Percentiles rank a stretch among this genome's conserved stretches.
Conservation (phyloP, 164 flowering plant genomes). For the Vitis riparia region DNA sequence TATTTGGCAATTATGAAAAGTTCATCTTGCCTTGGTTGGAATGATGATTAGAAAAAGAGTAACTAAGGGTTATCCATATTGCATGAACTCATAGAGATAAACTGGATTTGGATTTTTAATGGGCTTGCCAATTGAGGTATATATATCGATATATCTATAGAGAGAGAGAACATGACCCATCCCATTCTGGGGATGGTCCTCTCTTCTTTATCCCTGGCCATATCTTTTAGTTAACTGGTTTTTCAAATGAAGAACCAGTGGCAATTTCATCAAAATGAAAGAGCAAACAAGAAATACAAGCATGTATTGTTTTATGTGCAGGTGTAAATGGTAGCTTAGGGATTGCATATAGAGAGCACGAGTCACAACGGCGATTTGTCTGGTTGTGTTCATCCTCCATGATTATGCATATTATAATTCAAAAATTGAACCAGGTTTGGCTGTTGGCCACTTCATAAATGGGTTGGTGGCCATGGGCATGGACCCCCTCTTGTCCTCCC, state of each 20-base stretch:
- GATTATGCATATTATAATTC: conserved; percentile 10
- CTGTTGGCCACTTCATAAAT: conserved; percentile 42
- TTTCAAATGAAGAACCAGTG: too few species aligned
- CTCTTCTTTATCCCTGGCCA: too few species aligned
- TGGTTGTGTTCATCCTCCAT: conserved; percentile 18
- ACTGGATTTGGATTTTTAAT: too few species aligned
- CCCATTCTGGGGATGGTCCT: too few species aligned
- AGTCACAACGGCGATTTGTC: conserved; percentile 32
- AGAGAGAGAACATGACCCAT: too few species aligned
- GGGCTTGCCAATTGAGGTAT: too few species aligned
- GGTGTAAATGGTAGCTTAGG: conserved; percentile 16
- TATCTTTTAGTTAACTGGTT: too few species aligned
- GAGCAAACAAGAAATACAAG: conserved; percentile 5
- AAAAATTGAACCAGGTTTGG: conserved; percentile 20
- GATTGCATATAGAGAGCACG: conserved; percentile 31
- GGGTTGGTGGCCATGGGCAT: conserved; percentile 9
- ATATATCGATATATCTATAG: too few species aligned
- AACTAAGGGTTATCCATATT: background rate
- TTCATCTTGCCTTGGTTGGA: background rate
- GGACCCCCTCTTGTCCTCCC: conserved; percentile 17
- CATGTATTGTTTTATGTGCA: conserved; percentile 9
- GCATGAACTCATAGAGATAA: too few species aligned
- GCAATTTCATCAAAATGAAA: too few species aligned
- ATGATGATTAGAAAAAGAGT: background rate
- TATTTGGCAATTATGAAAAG: conserved; percentile 6